Evolutionary conservation across 2,329 filamentous ascomycete species (phyloP), one percentile per base, ranked within the genome.

Genomic region (Fusarium kyushuense): DNA sequence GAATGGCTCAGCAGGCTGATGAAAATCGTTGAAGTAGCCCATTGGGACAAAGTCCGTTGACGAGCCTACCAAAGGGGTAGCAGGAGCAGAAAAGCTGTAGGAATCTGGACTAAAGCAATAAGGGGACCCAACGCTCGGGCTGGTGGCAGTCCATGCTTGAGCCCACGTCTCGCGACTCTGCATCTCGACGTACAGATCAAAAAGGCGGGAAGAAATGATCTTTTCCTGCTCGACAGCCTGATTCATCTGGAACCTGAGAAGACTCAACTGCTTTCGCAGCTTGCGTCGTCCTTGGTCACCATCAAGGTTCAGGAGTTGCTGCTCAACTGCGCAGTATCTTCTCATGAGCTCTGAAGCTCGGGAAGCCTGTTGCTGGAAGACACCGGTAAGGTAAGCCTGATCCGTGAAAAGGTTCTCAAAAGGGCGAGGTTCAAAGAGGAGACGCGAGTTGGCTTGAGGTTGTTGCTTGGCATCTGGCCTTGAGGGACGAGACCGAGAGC

Each of bases 121-220:
- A 16, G 61, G 52, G 11, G 67, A 65, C 23, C 42, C 43, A 13
- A 65, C 41, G 11, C 62, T 53, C 16, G 54, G 65, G 60, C 54
- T 67, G 48, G 51, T 54, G 16, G 46, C 35, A 52, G 54, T 56
- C 51, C 45, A 49, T 29, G 55, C 72, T 36, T 78, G 75, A 30
- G 70, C 69, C 78, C 78, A 80, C 4, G 79, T 75, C 52, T 83
- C 80, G 5, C 80, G 78, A 38, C 79, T 81, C 66, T 82, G 80
- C 16, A 84, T 80, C 73, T 88, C 84, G 17, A 83, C 74, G 33
- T 81, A 78, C 16, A 88, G 67, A 58, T 87, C 84, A 14, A 80
- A 76, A n/a, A 88, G 76, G 4, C 84, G 77, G 17, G 76, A 58
- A 38, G 84, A 73, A 9, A 86, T 80, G 17, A 76, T 67, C 54